Percentiles rank a stretch among this genome's conserved stretches.
phyloP scores from a whole-genome alignment of 805 yeast species.

The Lachancea mirantina region DNA sequence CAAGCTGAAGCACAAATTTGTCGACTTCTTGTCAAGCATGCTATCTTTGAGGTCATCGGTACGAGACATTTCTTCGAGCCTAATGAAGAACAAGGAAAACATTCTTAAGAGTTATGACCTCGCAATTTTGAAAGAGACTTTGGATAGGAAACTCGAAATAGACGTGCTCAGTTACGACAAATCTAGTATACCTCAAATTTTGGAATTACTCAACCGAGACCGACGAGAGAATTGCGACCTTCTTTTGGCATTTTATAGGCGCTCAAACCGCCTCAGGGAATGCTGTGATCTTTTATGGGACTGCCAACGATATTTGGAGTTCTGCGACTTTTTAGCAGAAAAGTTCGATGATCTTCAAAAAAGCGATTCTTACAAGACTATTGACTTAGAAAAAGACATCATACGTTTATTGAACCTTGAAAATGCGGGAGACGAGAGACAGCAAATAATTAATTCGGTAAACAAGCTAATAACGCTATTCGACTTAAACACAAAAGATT shows the following conservation, averaged over 20 bases:
- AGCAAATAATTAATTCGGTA: slow-evolving; percentile 6
- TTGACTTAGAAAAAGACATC: slow-evolving; percentile 12
- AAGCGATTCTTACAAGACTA: background rate
- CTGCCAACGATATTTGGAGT: background rate
- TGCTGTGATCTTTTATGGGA: slow-evolving; percentile 4
- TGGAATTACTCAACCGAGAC: slow-evolving; percentile 11
- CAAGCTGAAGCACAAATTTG: slow-evolving; percentile 22
- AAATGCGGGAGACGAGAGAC: background rate
- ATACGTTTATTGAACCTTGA: slow-evolving; percentile 9
- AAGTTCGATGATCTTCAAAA: slow-evolving; percentile 5
- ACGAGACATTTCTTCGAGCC: background rate
- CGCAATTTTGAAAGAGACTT: slow-evolving; percentile 13
- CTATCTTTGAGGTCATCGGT: slow-evolving; percentile 6
- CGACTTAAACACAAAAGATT: slow-evolving; percentile 11
- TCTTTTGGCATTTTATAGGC: slow-evolving; percentile 1
- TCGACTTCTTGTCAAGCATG: slow-evolving; percentile 9
- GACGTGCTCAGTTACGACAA: slow-evolving; percentile 15
- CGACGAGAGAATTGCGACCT: slow-evolving; percentile 1
- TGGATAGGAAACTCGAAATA: slow-evolving; percentile 5
- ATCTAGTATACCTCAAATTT: slow-evolving; percentile 11
- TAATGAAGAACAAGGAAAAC: slow-evolving; percentile 13
- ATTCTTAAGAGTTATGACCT: slow-evolving; percentile 23
- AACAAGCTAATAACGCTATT: slow-evolving; percentile 10
- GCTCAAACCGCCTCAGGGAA: background rate
- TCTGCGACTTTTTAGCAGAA: slow-evolving; percentile 3